Base-by-base conservation (phyloP, 352 stramenopile genomes). In the Phytophthora fragariaefolia region DNA sequence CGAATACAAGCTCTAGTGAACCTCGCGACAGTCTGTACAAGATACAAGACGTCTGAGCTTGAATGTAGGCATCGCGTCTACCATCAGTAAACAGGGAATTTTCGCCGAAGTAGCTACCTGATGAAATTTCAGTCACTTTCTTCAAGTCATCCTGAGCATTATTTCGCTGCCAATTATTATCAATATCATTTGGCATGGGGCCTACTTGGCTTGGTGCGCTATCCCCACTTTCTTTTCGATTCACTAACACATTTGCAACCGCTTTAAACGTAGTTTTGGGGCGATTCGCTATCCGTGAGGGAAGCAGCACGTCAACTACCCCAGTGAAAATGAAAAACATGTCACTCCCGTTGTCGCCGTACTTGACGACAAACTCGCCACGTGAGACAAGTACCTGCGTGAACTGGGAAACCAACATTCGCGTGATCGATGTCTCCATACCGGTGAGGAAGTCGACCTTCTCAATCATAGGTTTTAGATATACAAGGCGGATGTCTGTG, bases 321-420 rank as follows among this genome's bases (percentile, higher is more conserved):
- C 83, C 80, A 2, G 79, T 81, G 28, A 87, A 89, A 6, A 91
- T 77, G 45, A 91, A 89, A 54, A 73, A 89, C 79, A 91, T 91
- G 49, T 89, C 80, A 20, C 71, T 79, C 2, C 80, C 79, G 55
- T 82, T 56, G 47, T 91, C 80, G 6, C 74, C 73, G 18, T 26
- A 47, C 13, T 26, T 26, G 18, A 47, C 40, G 13, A 78, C 77
- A 30, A 79, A 87, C 45, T 91, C 71, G 24, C 77, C 76, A 13
- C 74, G 69, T 6, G 82, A 67, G 3, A 86, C 67, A 9, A 89
- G 48, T 12, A 83, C 56, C 24, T 91, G 82, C 47, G 59, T 79
- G 58, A 91, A 85, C 50, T 89, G 79, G 3, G 77, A 72, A 8
- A 91, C 82, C 5, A 91, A 64, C 80, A 89, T 87, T 5, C 80